Base-by-base conservation (phyloP, 208 protist species). In the Crithidia sp. region DNA sequence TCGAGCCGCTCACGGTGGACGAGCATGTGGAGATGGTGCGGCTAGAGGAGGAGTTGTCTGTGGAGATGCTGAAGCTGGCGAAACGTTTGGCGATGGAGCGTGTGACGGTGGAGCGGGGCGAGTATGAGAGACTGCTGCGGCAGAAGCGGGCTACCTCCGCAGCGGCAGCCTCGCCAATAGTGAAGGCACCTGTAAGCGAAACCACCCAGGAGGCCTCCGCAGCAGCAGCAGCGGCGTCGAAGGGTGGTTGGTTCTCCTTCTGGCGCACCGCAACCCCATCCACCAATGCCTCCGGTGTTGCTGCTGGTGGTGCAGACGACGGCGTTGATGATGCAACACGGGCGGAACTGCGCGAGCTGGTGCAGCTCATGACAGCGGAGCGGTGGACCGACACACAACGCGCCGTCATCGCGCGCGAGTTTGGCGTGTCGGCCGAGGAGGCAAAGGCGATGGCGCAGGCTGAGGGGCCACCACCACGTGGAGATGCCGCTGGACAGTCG, bases 341-440 rank as follows among this genome's bases (percentile, higher is more conserved):
- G 0, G 81, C 61, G 36, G 86, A 92, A 49, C 72, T 91, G 61
- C 81, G 86, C 49, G 68, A 86, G 40, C 83, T 83, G 58, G 74
- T 90, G 28, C 73, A 85, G 47, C 81, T 94, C 19, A 84, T 94
- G 61, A 77, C 72, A 10, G 81, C 89, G 7, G 81, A 77, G 3
- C 56, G 67, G 16, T 92, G 86, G 87, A 88, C 87, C 5, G 74
- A 82, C n/a, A 76, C 74, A 36, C 85, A 94, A 71, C 86, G 89
- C 7, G 55, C 82, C 3, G 79, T 80, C 16, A 89, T 94, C 66
- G 89, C 86, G 13, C 82, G 84, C 45, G 85, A 94, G 71, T 86
- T 91, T 66, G 86, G 86, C 56, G 70, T 92, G 56, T 71, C 82
- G 5, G 76, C 74, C 5, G 76, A 85, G 17, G 89, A 94, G 19